A percentile compares a stretch with the other conserved stretches of the same genome.
phyloP scores from a whole-genome alignment of 306 rosid species.

The Rosa lucieae region DNA sequence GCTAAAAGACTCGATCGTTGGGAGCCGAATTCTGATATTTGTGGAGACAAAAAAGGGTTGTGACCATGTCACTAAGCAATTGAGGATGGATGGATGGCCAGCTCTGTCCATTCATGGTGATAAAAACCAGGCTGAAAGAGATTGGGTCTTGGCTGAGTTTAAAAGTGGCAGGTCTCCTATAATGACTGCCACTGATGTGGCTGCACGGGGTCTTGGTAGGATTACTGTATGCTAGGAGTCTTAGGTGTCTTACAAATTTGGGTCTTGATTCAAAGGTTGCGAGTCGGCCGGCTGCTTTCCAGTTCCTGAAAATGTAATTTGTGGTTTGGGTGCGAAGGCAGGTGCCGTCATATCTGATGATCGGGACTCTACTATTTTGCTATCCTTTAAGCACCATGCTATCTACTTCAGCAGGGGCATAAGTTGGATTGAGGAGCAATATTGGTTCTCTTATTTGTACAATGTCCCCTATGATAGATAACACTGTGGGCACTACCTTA shows the following conservation, averaged over 20 bases:
- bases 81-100: constrained; percentile 99
- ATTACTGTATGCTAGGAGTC: constrained; percentile 69
- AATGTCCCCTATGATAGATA: constrained; percentile 19
- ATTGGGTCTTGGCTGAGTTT: constrained; percentile 98
- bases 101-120: constrained; percentile 98
- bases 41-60: constrained; percentile 95
- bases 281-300: constrained; percentile 99
- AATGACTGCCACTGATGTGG: constrained; percentile 99
- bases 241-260: constrained; percentile 45
- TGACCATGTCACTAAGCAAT: constrained; percentile 83
- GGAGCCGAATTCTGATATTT: constrained; percentile 79
- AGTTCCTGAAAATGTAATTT: constrained; percentile 69
- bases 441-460: constrained; percentile 30
- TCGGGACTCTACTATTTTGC: constrained; percentile 30
- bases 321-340: constrained; percentile 85
- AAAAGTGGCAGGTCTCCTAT: constrained; percentile 95
- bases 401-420: constrained; percentile 26
- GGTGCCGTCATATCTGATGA: constrained; percentile 44
- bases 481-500: constrained; percentile 29
- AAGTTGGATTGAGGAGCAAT: constrained; percentile 38
- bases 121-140: constrained; percentile 94
- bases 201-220: constrained; percentile 99
- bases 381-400: constrained; percentile 5
- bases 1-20: constrained; percentile 72
- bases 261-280: constrained; percentile 47